Base-by-base conservation (phyloP, 106 monocot species). In the Allium fistulosum region DNA sequence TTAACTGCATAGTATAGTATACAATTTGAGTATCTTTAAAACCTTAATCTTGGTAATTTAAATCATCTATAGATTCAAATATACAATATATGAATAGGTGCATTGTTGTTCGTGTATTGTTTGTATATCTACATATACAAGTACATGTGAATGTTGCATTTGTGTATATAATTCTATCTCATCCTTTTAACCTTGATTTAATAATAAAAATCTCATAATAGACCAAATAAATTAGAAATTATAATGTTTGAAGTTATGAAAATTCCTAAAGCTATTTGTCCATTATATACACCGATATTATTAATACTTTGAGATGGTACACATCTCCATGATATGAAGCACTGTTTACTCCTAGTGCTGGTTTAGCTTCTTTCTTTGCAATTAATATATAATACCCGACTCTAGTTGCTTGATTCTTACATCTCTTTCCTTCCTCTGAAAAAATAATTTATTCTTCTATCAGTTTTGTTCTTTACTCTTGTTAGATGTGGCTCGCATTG, bases 261-360 rank as follows among this genome's bases (percentile, higher is more conserved):
- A 11, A 70, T 9, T 78, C 86, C 86, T 46, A 86, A 76, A 61
- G 83, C 83, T 37, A 86, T 86, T 45, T 86, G 81, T 22, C 90
- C 90, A 73, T 86, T 79, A 66, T 90, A 86, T 57, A 74, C 83
- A 37, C 90, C 90, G 7, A 83, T 79, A 71, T 83, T 83, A 90
- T 79, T 61, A 90, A 71, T 11, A 66, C 76, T 86, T 86, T 90
- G 26, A 90, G 79, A 77, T 71, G 83, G 17, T 71, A 57, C 27
- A 86, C 59, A 58, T 83, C 83, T 14, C 86, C 83, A 63, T 90
- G 76, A 46, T 86, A 83, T 47, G 83, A 83, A 52, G 86, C 83
- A 81, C 76, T 83, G 50, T 86, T 90, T 28, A 83, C 80, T 53
- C 72, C 68, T 66, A 90, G 16, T 61, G 83, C 80, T 59, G 81